phyloP scores from a whole-genome alignment of 2,329 filamentous ascomycete genomes.

The Xylariales sp. region DNA sequence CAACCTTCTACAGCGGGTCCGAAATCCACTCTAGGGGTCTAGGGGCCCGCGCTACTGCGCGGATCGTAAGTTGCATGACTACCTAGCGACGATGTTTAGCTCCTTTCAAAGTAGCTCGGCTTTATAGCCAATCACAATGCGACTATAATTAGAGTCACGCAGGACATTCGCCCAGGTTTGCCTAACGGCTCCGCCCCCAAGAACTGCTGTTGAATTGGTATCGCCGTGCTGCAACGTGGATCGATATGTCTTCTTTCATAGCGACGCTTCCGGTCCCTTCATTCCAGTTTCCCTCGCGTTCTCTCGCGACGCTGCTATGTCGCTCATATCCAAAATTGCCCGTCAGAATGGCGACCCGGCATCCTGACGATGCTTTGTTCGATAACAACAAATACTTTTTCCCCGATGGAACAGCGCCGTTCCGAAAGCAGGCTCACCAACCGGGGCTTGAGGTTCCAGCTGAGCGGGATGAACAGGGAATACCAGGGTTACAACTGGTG shows the following conservation, averaged over 20 bases:
- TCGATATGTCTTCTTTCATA: too few relatives aligned
- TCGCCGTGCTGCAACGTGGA: too few relatives aligned
- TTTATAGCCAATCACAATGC: not conserved
- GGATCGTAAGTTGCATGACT: too few relatives aligned
- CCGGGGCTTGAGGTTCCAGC: constrained; percentile 15
- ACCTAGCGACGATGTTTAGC: too few relatives aligned
- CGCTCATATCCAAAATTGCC: too few relatives aligned
- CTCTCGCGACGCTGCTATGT: not conserved
- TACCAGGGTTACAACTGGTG: constrained; percentile 15
- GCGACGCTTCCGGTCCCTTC: not conserved
- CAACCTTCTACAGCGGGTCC: too few relatives aligned
- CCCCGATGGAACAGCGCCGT: constrained; percentile 4
- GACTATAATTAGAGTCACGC: not conserved
- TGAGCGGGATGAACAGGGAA: constrained; percentile 16
- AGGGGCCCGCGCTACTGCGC: too few relatives aligned
- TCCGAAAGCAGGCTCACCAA: constrained; percentile 11
- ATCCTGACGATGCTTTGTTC: constrained; percentile 13
- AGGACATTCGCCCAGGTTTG: not conserved
- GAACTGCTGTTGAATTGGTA: too few relatives aligned
- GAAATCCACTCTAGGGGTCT: too few relatives aligned
- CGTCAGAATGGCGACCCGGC: constrained; percentile 7
- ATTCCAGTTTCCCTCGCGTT: not conserved
- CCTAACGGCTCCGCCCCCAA: not conserved
- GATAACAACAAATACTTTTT: constrained; percentile 19
- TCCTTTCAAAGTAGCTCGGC: not conserved